Conservation (phyloP, 495 filamentous ascomycete genomes). For the Glutinoglossum americanum region DNA sequence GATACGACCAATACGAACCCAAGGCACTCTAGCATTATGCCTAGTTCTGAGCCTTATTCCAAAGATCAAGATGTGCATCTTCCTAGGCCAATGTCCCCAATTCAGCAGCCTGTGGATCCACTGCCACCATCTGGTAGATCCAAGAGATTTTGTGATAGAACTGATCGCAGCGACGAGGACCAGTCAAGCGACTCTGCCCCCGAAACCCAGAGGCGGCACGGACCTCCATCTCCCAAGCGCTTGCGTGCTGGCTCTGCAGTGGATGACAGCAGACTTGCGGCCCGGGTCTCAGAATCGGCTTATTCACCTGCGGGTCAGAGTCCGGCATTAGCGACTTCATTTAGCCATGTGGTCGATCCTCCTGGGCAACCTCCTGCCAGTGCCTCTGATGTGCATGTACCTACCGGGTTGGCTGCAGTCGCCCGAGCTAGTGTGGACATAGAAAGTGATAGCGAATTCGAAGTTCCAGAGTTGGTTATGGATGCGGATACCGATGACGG, state of each 20-base stretch:
- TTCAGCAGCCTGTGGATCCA: neutral
- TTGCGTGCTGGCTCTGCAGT: neutral
- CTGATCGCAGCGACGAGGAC: neutral
- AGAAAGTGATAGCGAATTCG: constrained; percentile 6
- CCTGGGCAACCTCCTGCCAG: neutral
- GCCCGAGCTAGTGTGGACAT: neutral
- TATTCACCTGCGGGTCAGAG: neutral
- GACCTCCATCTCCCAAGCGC: neutral
- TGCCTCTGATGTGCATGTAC: neutral
- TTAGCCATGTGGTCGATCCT: neutral
- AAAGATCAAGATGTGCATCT: neutral
- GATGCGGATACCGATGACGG: constrained; percentile 7
- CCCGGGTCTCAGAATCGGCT: neutral
- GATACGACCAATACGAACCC: neutral
- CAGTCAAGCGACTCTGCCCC: neutral
- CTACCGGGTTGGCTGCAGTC: neutral
- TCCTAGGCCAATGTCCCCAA: neutral
- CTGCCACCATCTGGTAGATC: neutral
- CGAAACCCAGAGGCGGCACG: neutral
- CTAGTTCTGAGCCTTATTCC: neutral
- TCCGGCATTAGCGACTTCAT: neutral
- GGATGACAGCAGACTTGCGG: neutral
- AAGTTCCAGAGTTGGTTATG: constrained; percentile 3
- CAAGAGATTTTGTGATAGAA: neutral
- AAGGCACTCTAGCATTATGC: neutral